phyloP scores from a whole-genome alignment of 768 basidiomycete species.

The Dendrothele bispora region DNA sequence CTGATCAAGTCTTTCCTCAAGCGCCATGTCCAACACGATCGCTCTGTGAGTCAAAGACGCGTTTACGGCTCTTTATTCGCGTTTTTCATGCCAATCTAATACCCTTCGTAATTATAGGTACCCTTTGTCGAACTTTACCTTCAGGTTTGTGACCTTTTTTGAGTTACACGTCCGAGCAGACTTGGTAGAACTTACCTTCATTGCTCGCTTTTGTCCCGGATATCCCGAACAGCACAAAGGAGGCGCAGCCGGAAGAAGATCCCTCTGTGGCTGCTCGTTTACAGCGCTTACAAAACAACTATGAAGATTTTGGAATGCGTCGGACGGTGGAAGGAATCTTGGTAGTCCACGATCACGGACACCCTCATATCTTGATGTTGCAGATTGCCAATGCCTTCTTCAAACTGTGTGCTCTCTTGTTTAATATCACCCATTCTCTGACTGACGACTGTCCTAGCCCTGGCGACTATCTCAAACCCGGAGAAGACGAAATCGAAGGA shows the following conservation, averaged over 20 bases:
- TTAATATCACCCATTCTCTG: slow-evolving; percentile 4
- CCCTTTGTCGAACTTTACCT: slow-evolving; percentile 88
- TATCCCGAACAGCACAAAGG: slow-evolving; percentile 70
- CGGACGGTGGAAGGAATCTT: slow-evolving; percentile 90
- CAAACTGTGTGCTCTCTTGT: slow-evolving; percentile 73
- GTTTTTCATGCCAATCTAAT: background rate
- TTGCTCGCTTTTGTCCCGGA: slow-evolving; percentile 9
- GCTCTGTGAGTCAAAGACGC: slow-evolving; percentile 34
- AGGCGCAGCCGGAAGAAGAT: slow-evolving; percentile 96
- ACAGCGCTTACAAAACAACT: slow-evolving; percentile 93
- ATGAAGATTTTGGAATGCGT: slow-evolving; percentile 96
- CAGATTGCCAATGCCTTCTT: slow-evolving; percentile 99
- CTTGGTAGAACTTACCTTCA: background rate
- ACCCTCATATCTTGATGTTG: slow-evolving; percentile 96
- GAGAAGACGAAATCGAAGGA: slow-evolving; percentile 90
- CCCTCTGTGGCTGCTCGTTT: slow-evolving; percentile 93
- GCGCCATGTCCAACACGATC: slow-evolving; percentile 58
- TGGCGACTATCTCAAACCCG: slow-evolving; percentile 97
- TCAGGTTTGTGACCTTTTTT: slow-evolving; percentile 62
- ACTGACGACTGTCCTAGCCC: slow-evolving; percentile 53
- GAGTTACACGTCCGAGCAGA: background rate
- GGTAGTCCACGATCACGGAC: slow-evolving; percentile 94
- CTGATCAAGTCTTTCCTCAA: no score
- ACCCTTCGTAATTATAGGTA: slow-evolving; percentile 54
- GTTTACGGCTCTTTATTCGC: background rate